Evolutionary conservation across 2,329 filamentous ascomycete species (phyloP).

Genomic region (Teratosphaeria zuluensis): DNA sequence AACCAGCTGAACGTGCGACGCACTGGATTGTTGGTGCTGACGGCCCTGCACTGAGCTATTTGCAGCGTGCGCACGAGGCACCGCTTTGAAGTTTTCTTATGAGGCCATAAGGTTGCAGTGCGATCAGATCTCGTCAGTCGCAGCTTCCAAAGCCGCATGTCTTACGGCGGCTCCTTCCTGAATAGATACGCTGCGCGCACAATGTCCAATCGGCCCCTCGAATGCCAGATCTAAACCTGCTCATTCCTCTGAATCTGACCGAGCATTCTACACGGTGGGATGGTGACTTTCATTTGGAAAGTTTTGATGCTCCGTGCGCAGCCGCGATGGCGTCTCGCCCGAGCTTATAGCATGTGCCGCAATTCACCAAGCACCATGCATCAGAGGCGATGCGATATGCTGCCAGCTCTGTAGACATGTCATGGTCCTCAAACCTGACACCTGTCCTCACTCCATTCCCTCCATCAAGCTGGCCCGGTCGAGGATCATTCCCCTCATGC

Average conservation of each 20-base stretch:
- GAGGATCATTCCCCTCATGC: constrained; percentile 76
- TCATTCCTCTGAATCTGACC: background rate
- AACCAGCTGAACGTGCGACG: background rate
- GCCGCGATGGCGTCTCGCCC: background rate
- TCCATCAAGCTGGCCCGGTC: constrained; percentile 86
- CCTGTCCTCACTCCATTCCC: constrained; percentile 61
- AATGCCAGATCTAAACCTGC: background rate
- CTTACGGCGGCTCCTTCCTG: background rate
- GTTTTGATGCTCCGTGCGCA: background rate
- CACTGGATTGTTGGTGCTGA: background rate
- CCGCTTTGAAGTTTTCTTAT: background rate
- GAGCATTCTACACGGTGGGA: background rate
- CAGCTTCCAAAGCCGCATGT: background rate
- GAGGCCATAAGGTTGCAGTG: background rate
- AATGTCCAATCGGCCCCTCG: background rate
- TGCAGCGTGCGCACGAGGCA: background rate
- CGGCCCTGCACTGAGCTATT: background rate
- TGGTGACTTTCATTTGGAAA: background rate
- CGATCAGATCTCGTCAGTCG: background rate
- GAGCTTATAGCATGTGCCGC: background rate
- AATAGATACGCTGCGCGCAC: background rate
- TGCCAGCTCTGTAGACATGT: background rate
- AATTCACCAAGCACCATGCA: background rate
- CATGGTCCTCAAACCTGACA: background rate
- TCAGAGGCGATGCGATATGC: too few relatives aligned